Evolutionary conservation across 2,329 filamentous ascomycete species (phyloP).

Genomic region (Fusarium sacchari): DNA sequence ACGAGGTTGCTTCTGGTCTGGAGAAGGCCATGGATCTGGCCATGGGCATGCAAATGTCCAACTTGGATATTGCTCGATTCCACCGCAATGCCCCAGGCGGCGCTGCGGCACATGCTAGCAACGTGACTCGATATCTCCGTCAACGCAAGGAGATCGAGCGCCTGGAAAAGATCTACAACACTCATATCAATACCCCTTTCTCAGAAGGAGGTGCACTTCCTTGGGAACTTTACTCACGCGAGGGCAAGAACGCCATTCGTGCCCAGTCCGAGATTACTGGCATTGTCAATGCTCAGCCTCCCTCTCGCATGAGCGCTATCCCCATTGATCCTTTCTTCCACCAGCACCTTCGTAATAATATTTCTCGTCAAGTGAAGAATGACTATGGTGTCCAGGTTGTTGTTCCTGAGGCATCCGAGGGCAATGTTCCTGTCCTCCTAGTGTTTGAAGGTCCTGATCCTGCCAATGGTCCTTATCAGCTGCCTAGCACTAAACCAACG

Average conservation of each 20-base stretch:
- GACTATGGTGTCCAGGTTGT: slow-evolving; percentile 79
- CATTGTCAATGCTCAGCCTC: slow-evolving; percentile 78
- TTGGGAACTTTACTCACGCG: slow-evolving; percentile 89
- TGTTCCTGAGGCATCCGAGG: slow-evolving; percentile 71
- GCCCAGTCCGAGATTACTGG: slow-evolving; percentile 79
- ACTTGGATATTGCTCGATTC: slow-evolving; percentile 83
- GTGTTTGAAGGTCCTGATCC: slow-evolving; percentile 76
- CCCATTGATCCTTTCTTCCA: slow-evolving; percentile 83
- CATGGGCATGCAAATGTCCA: slow-evolving; percentile 84
- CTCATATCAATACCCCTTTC: slow-evolving; percentile 86
- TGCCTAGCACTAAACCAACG: slow-evolving; percentile 64
- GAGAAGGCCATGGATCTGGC: slow-evolving; percentile 90
- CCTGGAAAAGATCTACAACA: slow-evolving; percentile 81
- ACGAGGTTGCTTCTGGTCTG: slow-evolving; percentile 77
- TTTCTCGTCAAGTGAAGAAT: slow-evolving; percentile 71
- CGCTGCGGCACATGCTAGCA: slow-evolving; percentile 80
- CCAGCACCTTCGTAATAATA: slow-evolving; percentile 72
- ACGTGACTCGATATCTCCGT: slow-evolving; percentile 87
- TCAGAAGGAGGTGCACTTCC: slow-evolving; percentile 75
- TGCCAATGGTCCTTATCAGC: slow-evolving; percentile 58
- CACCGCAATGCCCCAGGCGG: slow-evolving; percentile 79
- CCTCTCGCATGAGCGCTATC: slow-evolving; percentile 73
- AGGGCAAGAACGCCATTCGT: slow-evolving; percentile 83
- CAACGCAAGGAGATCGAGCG: slow-evolving; percentile 84
- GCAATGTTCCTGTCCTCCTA: slow-evolving; percentile 71